Evolutionary conservation across 2,329 filamentous ascomycete genomes (phyloP).

Genomic region (Eutypella sp.): DNA sequence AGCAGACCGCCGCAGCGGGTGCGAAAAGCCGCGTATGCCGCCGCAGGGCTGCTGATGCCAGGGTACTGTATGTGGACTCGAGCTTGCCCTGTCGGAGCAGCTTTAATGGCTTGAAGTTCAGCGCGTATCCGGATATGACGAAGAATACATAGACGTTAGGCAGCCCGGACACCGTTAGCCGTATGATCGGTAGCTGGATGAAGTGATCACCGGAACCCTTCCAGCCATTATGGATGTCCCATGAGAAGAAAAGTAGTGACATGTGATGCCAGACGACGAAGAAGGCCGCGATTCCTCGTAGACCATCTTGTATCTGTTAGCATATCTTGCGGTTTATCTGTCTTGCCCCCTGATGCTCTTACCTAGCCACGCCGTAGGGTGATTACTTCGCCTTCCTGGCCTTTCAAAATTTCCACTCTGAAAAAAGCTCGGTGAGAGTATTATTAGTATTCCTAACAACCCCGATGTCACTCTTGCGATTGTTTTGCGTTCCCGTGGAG

Average conservation of each 20-base stretch:
- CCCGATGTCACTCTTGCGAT: too few relatives aligned
- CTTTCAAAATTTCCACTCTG: not conserved
- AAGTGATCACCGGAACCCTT: conserved; percentile 11
- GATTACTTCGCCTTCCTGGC: conserved; percentile 1
- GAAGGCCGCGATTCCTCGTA: conserved; percentile 51
- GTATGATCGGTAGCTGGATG: conserved; percentile 33
- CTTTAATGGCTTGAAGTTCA: conserved; percentile 31
- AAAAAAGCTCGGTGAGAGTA: conserved; percentile 18
- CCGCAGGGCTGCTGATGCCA: conserved; percentile 24
- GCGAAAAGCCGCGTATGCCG: conserved; percentile 24
- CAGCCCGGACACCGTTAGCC: conserved; percentile 29
- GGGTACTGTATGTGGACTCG: conserved; percentile 13
- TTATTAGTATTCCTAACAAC: conserved; percentile 5
- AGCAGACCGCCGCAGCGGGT: conserved; percentile 16
- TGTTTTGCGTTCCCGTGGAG: too few relatives aligned
- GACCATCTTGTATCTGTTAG: conserved; percentile 34
- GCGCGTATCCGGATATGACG: conserved; percentile 35
- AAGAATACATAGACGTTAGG: conserved; percentile 38
- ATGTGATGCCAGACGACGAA: conserved; percentile 48
- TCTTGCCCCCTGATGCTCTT: not conserved
- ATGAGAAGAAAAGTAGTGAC: conserved; percentile 25
- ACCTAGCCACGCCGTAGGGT: conserved; percentile 25
- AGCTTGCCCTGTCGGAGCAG: conserved; percentile 17
- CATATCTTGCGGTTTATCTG: not conserved
- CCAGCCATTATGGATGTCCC: conserved; percentile 25